Evolutionary conservation across 352 stramenopile species (phyloP), one percentile per base, ranked within the genome.

Genomic region (Phytophthora gonapodyides): DNA sequence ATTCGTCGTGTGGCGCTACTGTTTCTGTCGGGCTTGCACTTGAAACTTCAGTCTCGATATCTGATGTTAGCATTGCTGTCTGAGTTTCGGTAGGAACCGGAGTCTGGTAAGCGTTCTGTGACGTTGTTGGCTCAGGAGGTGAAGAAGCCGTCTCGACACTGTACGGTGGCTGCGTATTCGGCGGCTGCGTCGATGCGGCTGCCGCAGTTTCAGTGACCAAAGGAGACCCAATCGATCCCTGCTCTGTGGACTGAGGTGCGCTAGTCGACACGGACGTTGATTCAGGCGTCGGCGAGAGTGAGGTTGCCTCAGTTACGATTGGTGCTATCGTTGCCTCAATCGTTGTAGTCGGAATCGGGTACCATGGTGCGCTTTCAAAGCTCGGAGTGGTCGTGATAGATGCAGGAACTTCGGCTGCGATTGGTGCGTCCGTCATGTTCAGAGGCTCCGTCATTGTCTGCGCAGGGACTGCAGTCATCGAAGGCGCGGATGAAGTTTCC

Each of bases 11-110:
- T 12, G 46, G 38, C 0, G n/a, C 7, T 16, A 16, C 35, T 12
- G 35, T 34, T 19, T 5, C 13, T 35, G 30, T 16, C 17, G 46
- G 33, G 10, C 31, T 34, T 5, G 30, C 30, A 50, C 31, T 67
- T 10, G 46, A n/a, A 2, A 35, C 7, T n/a, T n/a, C 19, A 36
- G 59, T 62, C 12, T 30, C 42, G 27, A 6, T 27, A 27, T 27
- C 24, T 24, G 46, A 36, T 13, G 36, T 55, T 31, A 54, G 52
- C 10, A 40, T 30, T 31, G 38, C 36, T 11, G 42, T 52, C 33
- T 51, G 35, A 13, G 61, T 60, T n/a, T 62, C 41, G 11, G 42
- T 45, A 7, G 54, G 27, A 37, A 57, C 45, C 30, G 51, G 64
- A 36, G 57, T 48, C 16, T 61, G 42, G 13, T 47, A 52, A 5